Evolutionary conservation across 192 early-diverging fungal species (phyloP).

Genomic region (Anaeromyces robustus): DNA sequence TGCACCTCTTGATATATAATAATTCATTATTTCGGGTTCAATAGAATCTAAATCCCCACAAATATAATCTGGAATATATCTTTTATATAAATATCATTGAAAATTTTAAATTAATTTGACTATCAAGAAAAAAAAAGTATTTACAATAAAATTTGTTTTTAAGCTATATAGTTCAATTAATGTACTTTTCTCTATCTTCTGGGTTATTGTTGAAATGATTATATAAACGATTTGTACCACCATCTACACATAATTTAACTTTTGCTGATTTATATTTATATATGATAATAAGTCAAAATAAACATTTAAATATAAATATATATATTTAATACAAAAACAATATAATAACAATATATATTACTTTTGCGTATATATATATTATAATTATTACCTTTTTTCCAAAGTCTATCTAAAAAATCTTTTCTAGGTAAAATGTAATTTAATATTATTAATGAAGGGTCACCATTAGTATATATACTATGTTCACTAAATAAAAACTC

Average conservation of each 20-base stretch:
- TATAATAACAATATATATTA: too few species aligned
- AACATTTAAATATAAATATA: too few species aligned
- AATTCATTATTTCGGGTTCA: slow-evolving; percentile 30
- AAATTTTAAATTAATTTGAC: neutral
- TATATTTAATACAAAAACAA: too few species aligned
- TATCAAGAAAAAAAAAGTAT: neutral
- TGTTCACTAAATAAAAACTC: neutral
- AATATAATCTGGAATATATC: slow-evolving; percentile 62
- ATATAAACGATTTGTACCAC: slow-evolving; percentile 76
- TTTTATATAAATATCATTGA: slow-evolving; percentile 4
- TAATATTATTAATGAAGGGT: neutral
- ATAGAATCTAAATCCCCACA: slow-evolving; percentile 81
- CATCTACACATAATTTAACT: slow-evolving; percentile 64
- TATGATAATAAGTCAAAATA: too few species aligned
- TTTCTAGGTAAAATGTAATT: neutral
- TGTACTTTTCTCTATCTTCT: slow-evolving; percentile 19
- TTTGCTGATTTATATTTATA: slow-evolving; percentile 15
- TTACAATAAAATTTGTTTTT: too few species aligned
- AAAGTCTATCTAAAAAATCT: neutral
- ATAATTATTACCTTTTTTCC: neutral
- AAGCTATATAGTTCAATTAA: too few species aligned
- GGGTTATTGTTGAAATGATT: slow-evolving; percentile 31
- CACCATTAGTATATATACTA: neutral
- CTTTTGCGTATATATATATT: too few species aligned
- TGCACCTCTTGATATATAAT: slow-evolving; percentile 29